Evolutionary conservation across 192 early-diverging fungal genomes (phyloP).

Genomic region (Obelidium mucronatum): DNA sequence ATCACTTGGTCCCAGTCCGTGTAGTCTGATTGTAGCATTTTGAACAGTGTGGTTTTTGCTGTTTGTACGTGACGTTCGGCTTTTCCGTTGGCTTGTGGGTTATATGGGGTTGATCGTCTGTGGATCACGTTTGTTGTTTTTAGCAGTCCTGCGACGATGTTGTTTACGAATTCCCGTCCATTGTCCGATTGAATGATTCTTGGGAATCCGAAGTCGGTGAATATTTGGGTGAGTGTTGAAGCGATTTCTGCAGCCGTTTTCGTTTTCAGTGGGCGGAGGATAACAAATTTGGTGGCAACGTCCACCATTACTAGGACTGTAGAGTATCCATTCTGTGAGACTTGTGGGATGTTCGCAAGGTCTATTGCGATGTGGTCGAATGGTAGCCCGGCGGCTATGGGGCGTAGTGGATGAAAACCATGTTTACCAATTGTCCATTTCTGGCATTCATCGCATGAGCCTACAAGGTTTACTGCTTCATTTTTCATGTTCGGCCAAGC

Average conservation of each 20-base stretch:
- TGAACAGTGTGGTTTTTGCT: slow-evolving; percentile 32
- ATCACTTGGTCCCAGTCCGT: slow-evolving; percentile 42
- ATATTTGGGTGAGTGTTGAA: not conserved
- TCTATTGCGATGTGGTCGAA: slow-evolving; percentile 2
- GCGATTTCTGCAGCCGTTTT: not conserved
- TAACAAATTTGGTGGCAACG: not conserved
- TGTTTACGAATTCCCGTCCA: slow-evolving; percentile 56
- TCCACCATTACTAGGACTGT: not conserved
- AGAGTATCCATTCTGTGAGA: not conserved
- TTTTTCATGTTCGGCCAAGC: not conserved
- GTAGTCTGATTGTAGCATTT: slow-evolving; percentile 32
- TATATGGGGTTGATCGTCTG: slow-evolving; percentile 42
- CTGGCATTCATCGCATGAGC: not conserved
- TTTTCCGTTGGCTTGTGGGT: slow-evolving; percentile 52
- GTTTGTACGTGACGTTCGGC: slow-evolving; percentile 51
- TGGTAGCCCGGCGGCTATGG: not conserved
- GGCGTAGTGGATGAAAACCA: not conserved
- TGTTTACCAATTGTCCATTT: not conserved
- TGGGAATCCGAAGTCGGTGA: slow-evolving; percentile 32
- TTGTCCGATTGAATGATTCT: slow-evolving; percentile 43
- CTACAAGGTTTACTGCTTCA: not conserved
- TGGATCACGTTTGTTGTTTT: too few species aligned
- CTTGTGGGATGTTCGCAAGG: not conserved
- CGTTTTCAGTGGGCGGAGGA: not conserved
- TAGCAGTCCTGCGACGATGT: slow-evolving; percentile 27